Conservation (phyloP, 345 rosid genomes). For the Euphorbia lathyris region DNA sequence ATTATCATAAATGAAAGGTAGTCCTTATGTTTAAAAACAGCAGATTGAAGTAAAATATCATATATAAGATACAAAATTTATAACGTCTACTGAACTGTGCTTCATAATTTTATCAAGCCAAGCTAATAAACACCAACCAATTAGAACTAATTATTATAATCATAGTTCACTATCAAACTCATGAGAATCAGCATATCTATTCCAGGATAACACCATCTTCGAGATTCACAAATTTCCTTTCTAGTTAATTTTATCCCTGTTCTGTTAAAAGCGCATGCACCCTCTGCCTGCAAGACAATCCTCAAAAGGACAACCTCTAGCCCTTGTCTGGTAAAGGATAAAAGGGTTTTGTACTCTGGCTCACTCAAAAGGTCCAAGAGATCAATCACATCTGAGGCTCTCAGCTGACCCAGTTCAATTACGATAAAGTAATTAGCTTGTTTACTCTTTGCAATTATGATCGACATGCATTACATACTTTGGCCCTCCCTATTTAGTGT, state of each 20-base stretch:
- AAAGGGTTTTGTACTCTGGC: not conserved
- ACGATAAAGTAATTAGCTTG: not conserved
- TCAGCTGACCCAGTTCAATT: not conserved
- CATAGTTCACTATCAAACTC: not conserved
- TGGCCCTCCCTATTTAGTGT: not conserved
- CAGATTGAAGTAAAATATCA: not conserved
- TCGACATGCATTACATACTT: too few relatives aligned
- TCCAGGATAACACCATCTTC: not conserved
- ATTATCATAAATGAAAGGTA: not conserved
- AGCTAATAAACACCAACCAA: not conserved
- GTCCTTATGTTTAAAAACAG: not conserved
- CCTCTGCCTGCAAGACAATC: not conserved
- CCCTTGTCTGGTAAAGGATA: not conserved
- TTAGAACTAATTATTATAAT: not conserved
- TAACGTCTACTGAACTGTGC: too few relatives aligned
- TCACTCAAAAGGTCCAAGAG: not conserved
- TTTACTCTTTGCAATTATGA: not conserved
- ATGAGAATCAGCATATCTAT: not conserved
- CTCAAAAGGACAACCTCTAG: not conserved
- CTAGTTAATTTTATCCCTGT: not conserved
- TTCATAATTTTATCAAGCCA: not conserved
- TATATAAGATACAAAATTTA: not conserved
- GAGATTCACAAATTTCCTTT: not conserved
- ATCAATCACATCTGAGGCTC: not conserved
- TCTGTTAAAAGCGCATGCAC: not conserved